Conservation (phyloP, 805 yeast species). For the Wickerhamiella siamensis region DNA sequence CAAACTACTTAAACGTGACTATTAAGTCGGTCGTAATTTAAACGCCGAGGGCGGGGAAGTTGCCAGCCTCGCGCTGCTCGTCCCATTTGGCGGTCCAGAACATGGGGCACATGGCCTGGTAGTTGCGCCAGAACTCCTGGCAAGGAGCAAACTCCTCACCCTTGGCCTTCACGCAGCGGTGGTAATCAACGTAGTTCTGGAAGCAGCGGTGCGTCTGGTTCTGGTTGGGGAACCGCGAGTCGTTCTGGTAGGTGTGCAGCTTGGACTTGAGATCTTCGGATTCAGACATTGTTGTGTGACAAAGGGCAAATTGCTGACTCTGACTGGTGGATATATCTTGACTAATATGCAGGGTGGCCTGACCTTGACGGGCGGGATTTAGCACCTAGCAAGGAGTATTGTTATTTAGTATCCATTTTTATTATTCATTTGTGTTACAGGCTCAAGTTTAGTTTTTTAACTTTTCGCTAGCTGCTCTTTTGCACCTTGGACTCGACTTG, state of each 20-base stretch:
- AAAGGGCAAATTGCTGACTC: neutral
- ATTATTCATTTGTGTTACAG: neutral
- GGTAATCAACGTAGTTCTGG: slow-evolving; percentile 95
- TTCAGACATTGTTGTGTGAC: slow-evolving; percentile 11
- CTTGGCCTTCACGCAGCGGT: slow-evolving; percentile 89
- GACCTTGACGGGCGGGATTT: neutral
- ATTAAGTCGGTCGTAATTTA: slow-evolving; percentile 9
- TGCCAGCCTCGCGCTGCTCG: slow-evolving; percentile 36
- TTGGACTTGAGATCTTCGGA: slow-evolving; percentile 13
- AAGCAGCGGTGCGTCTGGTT: slow-evolving; percentile 98
- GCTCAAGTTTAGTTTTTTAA: neutral
- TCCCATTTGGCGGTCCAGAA: slow-evolving; percentile 30
- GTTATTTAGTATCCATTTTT: neutral
- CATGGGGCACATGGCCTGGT: slow-evolving; percentile 43
- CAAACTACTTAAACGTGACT: neutral
- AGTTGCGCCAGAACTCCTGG: slow-evolving; percentile 84
- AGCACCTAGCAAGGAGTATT: neutral
- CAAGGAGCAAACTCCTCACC: slow-evolving; percentile 99
- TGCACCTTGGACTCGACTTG: no score
- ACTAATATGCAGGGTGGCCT: neutral
- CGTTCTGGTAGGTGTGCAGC: slow-evolving; percentile 42
- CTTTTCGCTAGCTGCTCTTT: neutral
- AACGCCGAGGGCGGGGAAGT: slow-evolving; percentile 32
- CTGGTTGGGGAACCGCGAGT: slow-evolving; percentile 90
- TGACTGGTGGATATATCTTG: neutral